Conservation (phyloP, 805 yeast species). For the Ogataea populi-albae region DNA sequence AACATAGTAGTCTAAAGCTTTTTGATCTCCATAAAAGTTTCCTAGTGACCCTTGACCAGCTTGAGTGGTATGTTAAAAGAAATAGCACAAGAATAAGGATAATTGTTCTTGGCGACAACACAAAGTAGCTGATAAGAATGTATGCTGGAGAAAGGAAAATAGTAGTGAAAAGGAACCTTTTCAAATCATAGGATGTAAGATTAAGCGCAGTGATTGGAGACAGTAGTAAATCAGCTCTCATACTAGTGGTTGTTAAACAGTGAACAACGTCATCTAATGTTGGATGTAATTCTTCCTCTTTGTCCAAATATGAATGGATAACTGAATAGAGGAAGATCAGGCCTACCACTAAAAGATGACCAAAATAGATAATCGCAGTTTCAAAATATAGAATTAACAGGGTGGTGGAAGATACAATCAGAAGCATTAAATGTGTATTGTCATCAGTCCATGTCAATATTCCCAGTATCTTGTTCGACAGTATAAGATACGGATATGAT, state of each 20-base stretch:
- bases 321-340: slow-evolving; percentile 58
- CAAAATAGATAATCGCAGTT: slow-evolving; percentile 70
- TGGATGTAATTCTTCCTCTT: slow-evolving; percentile 62
- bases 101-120: slow-evolving; percentile 69
- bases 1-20: slow-evolving; percentile 64
- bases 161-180: slow-evolving; percentile 77
- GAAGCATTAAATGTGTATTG: slow-evolving; percentile 71
- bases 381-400: slow-evolving; percentile 75
- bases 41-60: slow-evolving; percentile 80
- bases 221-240: slow-evolving; percentile 72
- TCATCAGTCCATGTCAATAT: slow-evolving; percentile 90
- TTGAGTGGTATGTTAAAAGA: slow-evolving; percentile 79
- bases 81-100: slow-evolving; percentile 57
- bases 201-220: slow-evolving; percentile 75
- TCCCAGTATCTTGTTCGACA: slow-evolving; percentile 66
- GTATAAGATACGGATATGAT: slow-evolving; percentile 80
- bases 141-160: slow-evolving; percentile 84
- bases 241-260: slow-evolving; percentile 67
- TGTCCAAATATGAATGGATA: slow-evolving; percentile 53
- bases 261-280: slow-evolving; percentile 85
- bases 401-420: slow-evolving; percentile 54
- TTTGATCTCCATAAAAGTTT: slow-evolving; percentile 82
- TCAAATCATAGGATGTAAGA: slow-evolving; percentile 75
- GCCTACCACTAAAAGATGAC: slow-evolving; percentile 71
- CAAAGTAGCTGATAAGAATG: slow-evolving; percentile 60